Conservation (phyloP, 768 basidiomycete genomes). For the Agrocybe pediades region DNA sequence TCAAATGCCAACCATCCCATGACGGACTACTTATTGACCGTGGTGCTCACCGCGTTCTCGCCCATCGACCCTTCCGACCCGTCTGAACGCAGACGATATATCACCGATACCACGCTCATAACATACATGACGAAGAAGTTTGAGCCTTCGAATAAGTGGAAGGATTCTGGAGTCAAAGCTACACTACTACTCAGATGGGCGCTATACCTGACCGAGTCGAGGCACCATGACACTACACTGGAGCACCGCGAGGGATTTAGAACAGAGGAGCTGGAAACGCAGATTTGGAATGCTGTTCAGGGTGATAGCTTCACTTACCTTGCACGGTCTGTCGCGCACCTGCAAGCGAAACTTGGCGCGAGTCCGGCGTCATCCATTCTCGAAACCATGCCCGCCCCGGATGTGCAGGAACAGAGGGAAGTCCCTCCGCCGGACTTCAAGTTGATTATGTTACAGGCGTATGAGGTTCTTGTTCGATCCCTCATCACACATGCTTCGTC, state of each 20-base stretch:
- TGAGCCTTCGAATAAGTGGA: slow-evolving; percentile 59
- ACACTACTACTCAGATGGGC: slow-evolving; percentile 85
- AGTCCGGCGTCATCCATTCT: slow-evolving; percentile 35
- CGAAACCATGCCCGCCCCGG: slow-evolving; percentile 29
- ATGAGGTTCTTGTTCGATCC: slow-evolving; percentile 73
- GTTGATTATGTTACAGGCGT: slow-evolving; percentile 53
- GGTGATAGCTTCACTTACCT: slow-evolving; percentile 81
- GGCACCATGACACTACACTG: slow-evolving; percentile 66
- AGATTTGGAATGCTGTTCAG: slow-evolving; percentile 83
- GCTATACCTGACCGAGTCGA: slow-evolving; percentile 75
- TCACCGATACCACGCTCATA: slow-evolving; percentile 49
- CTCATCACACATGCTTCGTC: slow-evolving; percentile 78
- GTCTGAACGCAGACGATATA: slow-evolving; percentile 42
- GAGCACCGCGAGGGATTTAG: slow-evolving; percentile 67
- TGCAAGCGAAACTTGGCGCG: slow-evolving; percentile 46
- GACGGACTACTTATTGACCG: slow-evolving; percentile 67
- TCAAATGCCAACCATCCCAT: slow-evolving; percentile 67
- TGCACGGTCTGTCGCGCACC: slow-evolving; percentile 54
- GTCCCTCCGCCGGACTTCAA: slow-evolving; percentile 54
- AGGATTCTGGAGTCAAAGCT: slow-evolving; percentile 69
- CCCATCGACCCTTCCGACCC: slow-evolving; percentile 54
- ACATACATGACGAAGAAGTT: slow-evolving; percentile 63
- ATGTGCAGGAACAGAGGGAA: slow-evolving; percentile 48
- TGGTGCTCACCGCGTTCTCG: slow-evolving; percentile 69
- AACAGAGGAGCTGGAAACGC: slow-evolving; percentile 78